Base-by-base conservation (phyloP, 1,284 basidiomycete genomes). In the Vanrija humicola region DNA sequence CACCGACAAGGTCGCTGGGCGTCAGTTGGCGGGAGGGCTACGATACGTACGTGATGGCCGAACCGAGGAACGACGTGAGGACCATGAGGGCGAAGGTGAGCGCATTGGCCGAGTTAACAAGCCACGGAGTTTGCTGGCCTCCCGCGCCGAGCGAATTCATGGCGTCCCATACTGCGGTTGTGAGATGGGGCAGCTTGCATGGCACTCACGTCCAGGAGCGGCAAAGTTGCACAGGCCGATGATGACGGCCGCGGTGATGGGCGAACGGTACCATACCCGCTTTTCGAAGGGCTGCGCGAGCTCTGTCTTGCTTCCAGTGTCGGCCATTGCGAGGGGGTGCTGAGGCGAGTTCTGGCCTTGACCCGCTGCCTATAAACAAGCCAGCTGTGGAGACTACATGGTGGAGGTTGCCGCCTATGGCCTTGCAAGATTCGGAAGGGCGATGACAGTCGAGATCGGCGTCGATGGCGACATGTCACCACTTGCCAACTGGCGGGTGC, bases 121-220 rank as follows among this genome's bases (percentile, higher is more conserved):
- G 64, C 21, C 45, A 64, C 0, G 68, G 68, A 3, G 60, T 50
- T 26, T 64, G 59, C 15, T 56, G 50, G 3, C 75, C 75, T 14
- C 75, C 75, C 0, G 69, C 75, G 1, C 74, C 74, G n/a, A 69
- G 59, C 1, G 64, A 52, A 14, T 64, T 64, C 69, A 71, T 75
- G 5, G 74, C 74, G 5, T 66, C 72, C 73, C 74, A 76, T 8
- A 66, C 50, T 53, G 43, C 2, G 19, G 19, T 40, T 40, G n/a
- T 18, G 16, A 42, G 40, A 16, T 42, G 16, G 8, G 18, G n/a
- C 19, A 42, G 34, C 12, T 1, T 34, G 34, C 12, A 12, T 12
- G 25, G 3, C 3, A 54, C 52, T 48, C n/a, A 48, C 52, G 25
- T 2, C 62, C 60, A 2, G 64, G 62, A 4, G 62, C 62, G 16